Evolutionary conservation across 805 yeast species (phyloP).

Genomic region (Candida tallmaniae): DNA sequence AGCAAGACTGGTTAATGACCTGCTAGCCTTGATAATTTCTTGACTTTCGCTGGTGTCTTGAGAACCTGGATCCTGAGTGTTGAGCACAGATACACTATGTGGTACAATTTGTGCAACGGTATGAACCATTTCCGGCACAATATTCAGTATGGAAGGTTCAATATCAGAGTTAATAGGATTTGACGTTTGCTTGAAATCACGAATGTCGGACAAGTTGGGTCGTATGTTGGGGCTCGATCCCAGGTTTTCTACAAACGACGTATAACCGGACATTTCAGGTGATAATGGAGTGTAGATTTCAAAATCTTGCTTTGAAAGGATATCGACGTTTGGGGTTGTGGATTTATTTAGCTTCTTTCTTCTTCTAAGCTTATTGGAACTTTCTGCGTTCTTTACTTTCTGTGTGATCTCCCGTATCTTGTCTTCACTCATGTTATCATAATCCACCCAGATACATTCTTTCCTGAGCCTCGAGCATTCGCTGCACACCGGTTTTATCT

Average conservation of each 20-base stretch:
- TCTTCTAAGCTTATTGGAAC: constrained; percentile 37
- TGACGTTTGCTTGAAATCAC: constrained; percentile 1
- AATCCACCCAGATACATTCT: constrained; percentile 46
- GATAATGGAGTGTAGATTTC: neutral
- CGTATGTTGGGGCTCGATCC: constrained; percentile 7
- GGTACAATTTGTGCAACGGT: neutral
- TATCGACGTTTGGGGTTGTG: neutral
- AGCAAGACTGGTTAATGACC: neutral
- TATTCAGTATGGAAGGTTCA: neutral
- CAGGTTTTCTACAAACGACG: neutral
- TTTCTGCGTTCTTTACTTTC: constrained; percentile 37
- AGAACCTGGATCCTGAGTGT: neutral
- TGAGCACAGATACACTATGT: neutral
- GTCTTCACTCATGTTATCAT: constrained; percentile 35
- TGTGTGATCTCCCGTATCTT: constrained; percentile 31
- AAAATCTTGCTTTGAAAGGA: too few relatives aligned
- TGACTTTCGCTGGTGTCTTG: neutral
- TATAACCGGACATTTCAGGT: too few relatives aligned
- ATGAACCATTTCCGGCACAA: neutral
- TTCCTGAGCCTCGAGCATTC: constrained; percentile 45
- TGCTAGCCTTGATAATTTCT: neutral
- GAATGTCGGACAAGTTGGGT: constrained; percentile 2
- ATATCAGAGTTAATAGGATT: constrained; percentile 3
- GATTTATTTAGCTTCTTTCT: constrained; percentile 18
- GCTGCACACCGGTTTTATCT: constrained; percentile 44